Evolutionary conservation across 192 early-diverging fungal species (phyloP).

Genomic region (Thamnidium elegans): DNA sequence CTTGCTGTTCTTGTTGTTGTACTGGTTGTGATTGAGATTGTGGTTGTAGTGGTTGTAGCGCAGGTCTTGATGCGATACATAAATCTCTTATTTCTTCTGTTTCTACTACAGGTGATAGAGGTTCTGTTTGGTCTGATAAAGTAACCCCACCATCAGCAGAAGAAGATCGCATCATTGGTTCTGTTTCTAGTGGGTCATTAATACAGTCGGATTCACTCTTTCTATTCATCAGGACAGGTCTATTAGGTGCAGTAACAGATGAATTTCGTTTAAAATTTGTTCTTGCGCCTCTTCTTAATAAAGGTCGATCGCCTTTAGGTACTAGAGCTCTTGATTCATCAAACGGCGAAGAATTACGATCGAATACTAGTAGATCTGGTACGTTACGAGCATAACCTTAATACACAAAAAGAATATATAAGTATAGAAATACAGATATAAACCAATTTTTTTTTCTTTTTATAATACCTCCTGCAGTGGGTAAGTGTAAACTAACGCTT

Average conservation of each 20-base stretch:
- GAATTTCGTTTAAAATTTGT: slow-evolving; percentile 56
- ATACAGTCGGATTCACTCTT: slow-evolving; percentile 6
- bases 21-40: not conserved
- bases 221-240: not conserved
- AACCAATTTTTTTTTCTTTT: not conserved
- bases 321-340: slow-evolving; percentile 41
- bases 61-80: too few relatives aligned
- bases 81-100: too few relatives aligned
- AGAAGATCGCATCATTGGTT: too few relatives aligned
- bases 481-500: slow-evolving; percentile 14
- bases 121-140: too few relatives aligned
- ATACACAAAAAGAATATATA: not conserved
- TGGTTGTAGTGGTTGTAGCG: not conserved
- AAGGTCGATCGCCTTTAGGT: slow-evolving; percentile 37
- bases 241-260: slow-evolving; percentile 14
- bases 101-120: too few relatives aligned
- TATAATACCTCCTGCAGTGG: slow-evolving; percentile 7
- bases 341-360: slow-evolving; percentile 41
- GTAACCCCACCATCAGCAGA: too few relatives aligned
- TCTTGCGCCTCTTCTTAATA: slow-evolving; percentile 45
- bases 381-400: slow-evolving; percentile 7
- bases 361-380: slow-evolving; percentile 31
- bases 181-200: not conserved
- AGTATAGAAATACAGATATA: not conserved
- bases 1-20: not conserved